Conservation (phyloP, 805 yeast genomes). For the Candida quercuum region DNA sequence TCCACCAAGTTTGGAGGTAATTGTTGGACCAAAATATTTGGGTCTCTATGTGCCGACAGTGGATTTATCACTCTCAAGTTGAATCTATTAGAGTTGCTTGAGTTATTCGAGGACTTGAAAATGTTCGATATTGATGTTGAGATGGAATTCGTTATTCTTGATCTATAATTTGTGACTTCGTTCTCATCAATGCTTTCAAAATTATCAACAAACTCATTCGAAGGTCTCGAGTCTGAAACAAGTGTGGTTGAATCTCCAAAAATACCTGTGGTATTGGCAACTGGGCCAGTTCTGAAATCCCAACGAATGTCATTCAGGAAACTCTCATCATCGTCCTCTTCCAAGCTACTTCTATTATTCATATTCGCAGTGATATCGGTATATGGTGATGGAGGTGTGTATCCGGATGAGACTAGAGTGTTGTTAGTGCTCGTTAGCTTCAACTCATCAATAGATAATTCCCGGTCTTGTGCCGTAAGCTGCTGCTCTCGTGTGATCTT, state of each 20-base stretch:
- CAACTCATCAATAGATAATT: neutral
- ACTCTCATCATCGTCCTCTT: constrained; percentile 6
- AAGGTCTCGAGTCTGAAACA: constrained; percentile 25
- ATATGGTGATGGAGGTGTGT: too few relatives aligned
- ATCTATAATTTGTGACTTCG: neutral
- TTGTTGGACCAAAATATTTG: constrained; percentile 4
- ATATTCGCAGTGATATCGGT: too few relatives aligned
- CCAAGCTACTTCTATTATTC: too few relatives aligned
- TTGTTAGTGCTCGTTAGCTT: constrained; percentile 1
- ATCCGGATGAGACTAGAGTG: constrained; percentile 3
- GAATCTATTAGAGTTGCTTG: constrained; percentile 21
- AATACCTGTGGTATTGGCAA: constrained; percentile 6
- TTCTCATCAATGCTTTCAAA: constrained; percentile 1
- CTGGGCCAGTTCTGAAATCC: constrained; percentile 7
- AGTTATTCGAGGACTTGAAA: constrained; percentile 14
- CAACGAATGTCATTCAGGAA: constrained; percentile 12
- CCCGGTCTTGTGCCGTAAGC: too few relatives aligned
- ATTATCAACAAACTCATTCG: constrained; percentile 14
- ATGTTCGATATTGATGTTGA: constrained; percentile 21
- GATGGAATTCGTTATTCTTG: constrained; percentile 12
- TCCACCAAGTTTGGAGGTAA: constrained; percentile 12
- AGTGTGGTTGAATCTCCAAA: constrained; percentile 19
- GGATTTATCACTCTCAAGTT: constrained; percentile 31
- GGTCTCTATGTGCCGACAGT: constrained; percentile 22
- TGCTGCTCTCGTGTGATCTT: neutral